phyloP scores from a whole-genome alignment of 192 early-diverging fungal species.

The Linnemannia hyalina region DNA sequence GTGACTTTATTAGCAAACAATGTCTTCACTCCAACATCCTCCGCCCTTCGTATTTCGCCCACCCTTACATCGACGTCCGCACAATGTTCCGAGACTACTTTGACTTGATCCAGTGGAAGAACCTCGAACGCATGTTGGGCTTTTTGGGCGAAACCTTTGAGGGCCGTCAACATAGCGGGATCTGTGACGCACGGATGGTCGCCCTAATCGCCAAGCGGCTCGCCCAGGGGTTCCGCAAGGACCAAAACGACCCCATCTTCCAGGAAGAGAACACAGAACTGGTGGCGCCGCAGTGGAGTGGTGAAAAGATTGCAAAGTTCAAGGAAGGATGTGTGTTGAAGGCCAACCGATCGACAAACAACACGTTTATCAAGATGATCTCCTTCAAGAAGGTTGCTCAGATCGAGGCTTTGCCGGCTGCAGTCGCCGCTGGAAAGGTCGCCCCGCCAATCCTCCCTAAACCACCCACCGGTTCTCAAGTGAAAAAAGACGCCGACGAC shows the following conservation, averaged over 20 bases:
- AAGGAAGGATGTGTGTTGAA: conserved; percentile 42
- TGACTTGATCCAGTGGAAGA: conserved; percentile 55
- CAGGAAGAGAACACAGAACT: conserved; percentile 12
- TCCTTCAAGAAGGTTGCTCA: conserved; percentile 30
- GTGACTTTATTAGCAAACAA: conserved; percentile 87
- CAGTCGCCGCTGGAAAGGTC: not conserved
- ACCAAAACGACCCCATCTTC: conserved; percentile 21
- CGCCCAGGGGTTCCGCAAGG: conserved; percentile 45
- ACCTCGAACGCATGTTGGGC: conserved; percentile 76
- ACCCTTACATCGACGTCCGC: conserved; percentile 77
- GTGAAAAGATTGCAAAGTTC: conserved; percentile 14
- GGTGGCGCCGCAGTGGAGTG: conserved; percentile 23
- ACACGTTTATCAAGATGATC: conserved; percentile 26
- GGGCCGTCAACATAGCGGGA: conserved; percentile 83
- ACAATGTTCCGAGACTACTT: conserved; percentile 69
- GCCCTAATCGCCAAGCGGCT: conserved; percentile 74
- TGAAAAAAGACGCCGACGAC: not conserved
- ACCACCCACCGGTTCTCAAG: not conserved
- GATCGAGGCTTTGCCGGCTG: conserved; percentile 8
- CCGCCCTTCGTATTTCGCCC: conserved; percentile 72
- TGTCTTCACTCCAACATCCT: conserved; percentile 66
- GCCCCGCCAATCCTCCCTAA: not conserved
- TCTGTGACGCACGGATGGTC: conserved; percentile 88
- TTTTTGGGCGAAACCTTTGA: conserved; percentile 73
- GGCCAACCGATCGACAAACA: conserved; percentile 28